Conservation (phyloP, 2,329 filamentous ascomycete genomes). For the Dendryphion nanum region DNA sequence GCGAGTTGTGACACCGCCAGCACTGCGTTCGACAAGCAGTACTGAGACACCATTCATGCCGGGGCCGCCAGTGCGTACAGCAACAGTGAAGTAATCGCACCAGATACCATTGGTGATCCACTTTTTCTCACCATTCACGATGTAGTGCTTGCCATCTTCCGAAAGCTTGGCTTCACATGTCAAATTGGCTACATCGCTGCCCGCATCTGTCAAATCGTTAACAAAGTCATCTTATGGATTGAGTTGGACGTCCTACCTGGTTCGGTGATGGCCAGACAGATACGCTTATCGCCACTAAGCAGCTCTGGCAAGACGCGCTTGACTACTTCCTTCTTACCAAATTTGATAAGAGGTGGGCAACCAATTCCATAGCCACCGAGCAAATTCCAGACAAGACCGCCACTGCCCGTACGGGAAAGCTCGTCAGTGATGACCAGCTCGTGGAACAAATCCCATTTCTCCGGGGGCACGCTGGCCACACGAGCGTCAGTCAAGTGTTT, state of each 20-base stretch:
- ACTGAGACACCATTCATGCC: slow-evolving; percentile 94
- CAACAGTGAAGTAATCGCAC: slow-evolving; percentile 96
- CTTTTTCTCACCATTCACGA: slow-evolving; percentile 99
- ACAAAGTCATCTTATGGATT: neutral
- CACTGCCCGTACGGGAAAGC: slow-evolving; percentile 81
- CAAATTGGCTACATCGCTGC: slow-evolving; percentile 91
- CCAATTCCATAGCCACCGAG: slow-evolving; percentile 97
- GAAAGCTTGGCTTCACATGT: slow-evolving; percentile 93
- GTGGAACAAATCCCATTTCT: slow-evolving; percentile 98
- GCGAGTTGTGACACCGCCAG: slow-evolving; percentile 84
- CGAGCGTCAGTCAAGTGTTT: slow-evolving; percentile 68
- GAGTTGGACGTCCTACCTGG: slow-evolving; percentile 43
- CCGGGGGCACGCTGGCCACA: slow-evolving; percentile 74
- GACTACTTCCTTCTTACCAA: slow-evolving; percentile 79
- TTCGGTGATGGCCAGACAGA: slow-evolving; percentile 96
- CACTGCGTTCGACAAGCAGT: slow-evolving; percentile 83
- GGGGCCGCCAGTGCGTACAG: slow-evolving; percentile 80
- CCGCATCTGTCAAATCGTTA: slow-evolving; percentile 65
- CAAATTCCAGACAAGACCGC: slow-evolving; percentile 95
- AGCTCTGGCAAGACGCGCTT: slow-evolving; percentile 88
- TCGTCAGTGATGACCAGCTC: slow-evolving; percentile 95
- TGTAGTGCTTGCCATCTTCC: slow-evolving; percentile 97
- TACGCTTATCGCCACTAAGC: slow-evolving; percentile 88
- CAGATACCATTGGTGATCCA: slow-evolving; percentile 99
- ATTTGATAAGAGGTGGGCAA: slow-evolving; percentile 86